Evolutionary conservation across 2,329 filamentous ascomycete genomes (phyloP), one percentile per base, ranked within the genome.

Genomic region (Diplodia seriata): DNA sequence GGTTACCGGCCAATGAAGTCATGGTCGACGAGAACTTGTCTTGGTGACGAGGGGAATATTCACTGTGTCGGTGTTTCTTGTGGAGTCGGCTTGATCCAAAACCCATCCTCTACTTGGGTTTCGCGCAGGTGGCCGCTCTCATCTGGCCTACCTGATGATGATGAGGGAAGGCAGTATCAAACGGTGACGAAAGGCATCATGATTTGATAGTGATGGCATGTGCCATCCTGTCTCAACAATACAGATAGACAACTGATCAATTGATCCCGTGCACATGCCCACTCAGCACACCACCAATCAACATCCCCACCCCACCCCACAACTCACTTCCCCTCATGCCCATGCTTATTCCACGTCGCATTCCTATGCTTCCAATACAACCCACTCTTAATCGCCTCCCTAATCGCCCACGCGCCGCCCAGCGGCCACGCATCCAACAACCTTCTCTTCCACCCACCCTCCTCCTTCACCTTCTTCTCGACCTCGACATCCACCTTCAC

Each of bases 401-500:
- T 75, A 20, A 81, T 75, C 0, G 79, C 79, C 72, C 74, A 77
- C 14, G 80, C 70, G 0, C 79, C 79, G 6, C 75, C 75, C 8
- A 80, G 61, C 43, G 79, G 79, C 59, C 59, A 79, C 77, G 80
- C 0, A 77, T 70, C 51, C 29, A 68, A 33, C 53, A 51, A 49
- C 20, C 69, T 18, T 56, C 67, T 51, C 65, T 67, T 43, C 23
- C 36, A 65, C n/a, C 49, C 51, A 3, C 50, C 62, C 50, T 65
- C 49, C 36, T 33, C 62, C 51, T 47, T 54, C 1, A 65, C 38
- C 38, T 12, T 36, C 40, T 66, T 56, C 64, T 57, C 64, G 15
- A n/a, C 18, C 53, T 59, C 64, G 8, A 53, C 59, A 6, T 63
- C 59, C n/a, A 63, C 85, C 72, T 84, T 85, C 29, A 90, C 87